Percentiles rank a stretch among this genome's conserved stretches.
These are phyloP conservation scores for Ceratocystis lukuohia DNA, from an alignment of 2,329 filamentous ascomycete species.

Conservation along the genomic window DNA sequence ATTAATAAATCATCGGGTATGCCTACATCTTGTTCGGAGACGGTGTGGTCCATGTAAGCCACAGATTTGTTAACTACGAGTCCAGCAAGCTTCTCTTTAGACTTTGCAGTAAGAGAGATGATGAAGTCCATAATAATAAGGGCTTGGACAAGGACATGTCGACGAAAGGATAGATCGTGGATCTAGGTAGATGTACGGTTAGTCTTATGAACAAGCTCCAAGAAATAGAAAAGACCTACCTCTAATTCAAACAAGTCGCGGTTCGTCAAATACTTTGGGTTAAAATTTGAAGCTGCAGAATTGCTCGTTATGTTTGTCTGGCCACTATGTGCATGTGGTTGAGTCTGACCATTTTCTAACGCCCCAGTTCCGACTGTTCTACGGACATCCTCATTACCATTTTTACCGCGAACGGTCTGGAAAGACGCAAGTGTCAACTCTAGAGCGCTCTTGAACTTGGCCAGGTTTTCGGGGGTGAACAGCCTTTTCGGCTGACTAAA, in stretches of 20 bases:
- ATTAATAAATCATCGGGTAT: background rate
- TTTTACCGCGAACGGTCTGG: slow-evolving; percentile 36
- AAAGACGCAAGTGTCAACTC: slow-evolving; percentile 50
- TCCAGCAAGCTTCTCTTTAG: slow-evolving; percentile 64
- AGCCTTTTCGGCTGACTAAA: slow-evolving; percentile 82
- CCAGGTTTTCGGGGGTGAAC: slow-evolving; percentile 58
- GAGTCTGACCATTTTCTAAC: background rate
- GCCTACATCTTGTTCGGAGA: slow-evolving; percentile 71
- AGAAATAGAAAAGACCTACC: slow-evolving; percentile 33
- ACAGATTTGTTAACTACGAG: slow-evolving; percentile 70
- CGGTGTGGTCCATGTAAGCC: slow-evolving; percentile 59
- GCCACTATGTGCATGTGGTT: background rate
- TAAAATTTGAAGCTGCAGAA: slow-evolving; percentile 41
- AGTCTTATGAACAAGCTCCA: background rate
- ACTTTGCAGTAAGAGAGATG: slow-evolving; percentile 69
- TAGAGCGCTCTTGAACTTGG: slow-evolving; percentile 67
- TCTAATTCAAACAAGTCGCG: slow-evolving; percentile 91
- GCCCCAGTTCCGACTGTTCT: slow-evolving; percentile 21
- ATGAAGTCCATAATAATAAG: slow-evolving; percentile 92
- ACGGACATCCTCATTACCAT: slow-evolving; percentile 36
- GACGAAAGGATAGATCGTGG: slow-evolving; percentile 83
- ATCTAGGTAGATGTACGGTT: slow-evolving; percentile 40
- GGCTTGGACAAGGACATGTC: slow-evolving; percentile 88
- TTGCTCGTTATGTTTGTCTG: background rate
- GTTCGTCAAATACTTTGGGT: slow-evolving; percentile 97